Base-by-base conservation (phyloP, 164 flowering plant genomes). In the Vitis riparia region DNA sequence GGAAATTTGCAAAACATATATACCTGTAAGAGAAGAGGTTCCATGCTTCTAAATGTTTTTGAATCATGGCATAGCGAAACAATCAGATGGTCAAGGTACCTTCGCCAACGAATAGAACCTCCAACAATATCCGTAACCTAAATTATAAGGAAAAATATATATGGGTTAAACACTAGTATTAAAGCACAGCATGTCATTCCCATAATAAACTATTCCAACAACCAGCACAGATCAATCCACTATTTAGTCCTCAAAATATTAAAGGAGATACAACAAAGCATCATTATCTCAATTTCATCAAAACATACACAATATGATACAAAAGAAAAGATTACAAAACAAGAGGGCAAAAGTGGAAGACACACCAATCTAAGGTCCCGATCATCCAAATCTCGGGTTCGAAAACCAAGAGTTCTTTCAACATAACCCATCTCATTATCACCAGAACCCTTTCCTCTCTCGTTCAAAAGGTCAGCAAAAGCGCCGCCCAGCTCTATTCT, bases 61-160 rank as follows among this genome's bases (percentile, higher is more conserved):
- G 81, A 80, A 57, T 86, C 86, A 69, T 88, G 80, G 76, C 91
- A 91, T n/a, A 94, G 63, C 7, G 93, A 86, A 58, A 69, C 64
- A 75, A 91, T 94, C 66, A 94, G 70, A 77, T 90, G 85, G 83
- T 94, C 97, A 73, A 94, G 91, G 81, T 85, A 94, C 69, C 91
- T 85, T 78, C 89, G 86, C 98, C 98, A 94, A 50, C 98, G 93
- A 76, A 91, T 87, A 53, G 96, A 67, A 66, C 98, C 97, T 17
- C 98, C 96, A 75, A 94, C 98, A 69, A 94, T 80, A 55, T 89
- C 96, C 13, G 98, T 91, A 55, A 94, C 96, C 98, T 94, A 75
- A 15, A 51, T 11, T 47, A 3, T 23, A 55, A 52, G 5, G n/a
- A 32, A 15, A 2, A 57, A 48, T 11, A 15, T 11, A 15, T 5